These are phyloP conservation scores for Jackrogersella multiformis DNA, from an alignment of 495 filamentous ascomycete species.

Conservation along the genomic window DNA sequence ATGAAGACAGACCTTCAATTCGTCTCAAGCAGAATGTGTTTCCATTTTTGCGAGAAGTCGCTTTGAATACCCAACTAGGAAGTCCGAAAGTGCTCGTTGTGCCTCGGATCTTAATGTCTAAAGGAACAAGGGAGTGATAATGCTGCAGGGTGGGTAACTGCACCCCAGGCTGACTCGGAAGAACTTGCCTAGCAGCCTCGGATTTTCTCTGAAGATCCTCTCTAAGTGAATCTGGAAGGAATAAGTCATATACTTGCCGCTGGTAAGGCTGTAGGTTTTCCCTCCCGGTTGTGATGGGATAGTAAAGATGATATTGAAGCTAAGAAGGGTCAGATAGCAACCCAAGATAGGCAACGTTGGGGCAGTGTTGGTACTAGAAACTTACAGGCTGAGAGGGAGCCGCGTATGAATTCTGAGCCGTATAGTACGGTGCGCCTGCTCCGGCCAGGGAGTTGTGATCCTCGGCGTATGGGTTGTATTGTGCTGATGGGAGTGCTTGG, in stretches of 20 bases:
- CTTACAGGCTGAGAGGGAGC: constrained; percentile 73
- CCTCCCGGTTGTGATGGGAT: constrained; percentile 82
- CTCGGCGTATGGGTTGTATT: constrained; percentile 73
- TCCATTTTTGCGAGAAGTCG: constrained; percentile 86
- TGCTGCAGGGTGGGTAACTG: constrained; percentile 78
- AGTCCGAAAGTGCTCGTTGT: constrained; percentile 80
- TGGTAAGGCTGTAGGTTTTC: constrained; percentile 84
- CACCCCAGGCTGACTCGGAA: constrained; percentile 70
- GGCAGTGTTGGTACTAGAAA: no score
- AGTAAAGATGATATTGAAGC: constrained; percentile 93
- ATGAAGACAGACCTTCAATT: constrained; percentile 71
- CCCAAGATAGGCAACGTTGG: neutral
- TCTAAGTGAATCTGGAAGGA: constrained; percentile 82
- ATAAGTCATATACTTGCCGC: constrained; percentile 85
- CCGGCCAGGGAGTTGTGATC: constrained; percentile 60
- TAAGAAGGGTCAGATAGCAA: constrained; percentile 40
- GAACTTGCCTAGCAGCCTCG: constrained; percentile 82
- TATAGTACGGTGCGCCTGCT: constrained; percentile 62
- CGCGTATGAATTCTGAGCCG: constrained; percentile 52
- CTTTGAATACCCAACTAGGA: constrained; percentile 94
- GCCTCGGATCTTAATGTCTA: constrained; percentile 80
- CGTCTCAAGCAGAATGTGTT: constrained; percentile 83
- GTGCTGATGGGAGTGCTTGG: constrained; percentile 61
- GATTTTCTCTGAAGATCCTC: constrained; percentile 90
- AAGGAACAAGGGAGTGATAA: constrained; percentile 89